Evolutionary conservation across 805 yeast genomes (phyloP).

Genomic region (Sungouiella thailandica): DNA sequence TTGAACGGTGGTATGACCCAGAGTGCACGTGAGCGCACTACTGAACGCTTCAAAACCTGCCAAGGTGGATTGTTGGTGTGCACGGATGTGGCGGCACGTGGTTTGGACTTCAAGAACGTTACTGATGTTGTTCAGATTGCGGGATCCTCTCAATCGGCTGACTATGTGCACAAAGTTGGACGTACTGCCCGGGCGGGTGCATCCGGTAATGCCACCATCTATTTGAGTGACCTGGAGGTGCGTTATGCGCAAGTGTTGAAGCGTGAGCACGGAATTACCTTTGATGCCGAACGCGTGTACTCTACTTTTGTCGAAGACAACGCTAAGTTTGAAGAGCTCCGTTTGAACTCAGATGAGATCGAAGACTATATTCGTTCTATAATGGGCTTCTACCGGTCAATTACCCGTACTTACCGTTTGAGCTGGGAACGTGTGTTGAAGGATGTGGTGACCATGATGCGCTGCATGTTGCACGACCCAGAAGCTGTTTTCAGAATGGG

Average conservation of each 20-base stretch:
- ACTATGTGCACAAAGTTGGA: conserved; percentile 89
- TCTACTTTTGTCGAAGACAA: conserved; percentile 32
- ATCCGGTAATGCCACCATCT: conserved; percentile 64
- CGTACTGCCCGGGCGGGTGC: conserved; percentile 94
- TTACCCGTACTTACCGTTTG: conserved; percentile 13
- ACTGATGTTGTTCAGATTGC: conserved; percentile 82
- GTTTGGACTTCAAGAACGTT: conserved; percentile 90
- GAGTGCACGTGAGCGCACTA: conserved; percentile 56
- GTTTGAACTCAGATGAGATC: conserved; percentile 16
- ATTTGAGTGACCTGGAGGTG: conserved; percentile 51
- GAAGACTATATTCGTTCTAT: conserved; percentile 22
- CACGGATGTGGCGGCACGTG: conserved; percentile 94
- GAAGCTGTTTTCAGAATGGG: conserved; percentile 7
- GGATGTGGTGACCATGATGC: conserved; percentile 8
- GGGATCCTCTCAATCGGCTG: conserved; percentile 67
- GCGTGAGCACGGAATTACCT: conserved; percentile 48
- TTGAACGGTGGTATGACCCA: conserved; percentile 78
- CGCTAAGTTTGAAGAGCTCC: conserved; percentile 14
- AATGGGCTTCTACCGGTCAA: conserved; percentile 26
- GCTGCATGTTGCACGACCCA: conserved; percentile 6
- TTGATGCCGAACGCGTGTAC: conserved; percentile 40
- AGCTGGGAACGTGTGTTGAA: conserved; percentile 7
- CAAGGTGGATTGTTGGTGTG: conserved; percentile 62
- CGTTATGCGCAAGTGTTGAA: conserved; percentile 49
- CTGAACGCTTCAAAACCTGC: conserved; percentile 45